Conservation (phyloP, 2,329 filamentous ascomycete species). For the Mariannaea sp. region DNA sequence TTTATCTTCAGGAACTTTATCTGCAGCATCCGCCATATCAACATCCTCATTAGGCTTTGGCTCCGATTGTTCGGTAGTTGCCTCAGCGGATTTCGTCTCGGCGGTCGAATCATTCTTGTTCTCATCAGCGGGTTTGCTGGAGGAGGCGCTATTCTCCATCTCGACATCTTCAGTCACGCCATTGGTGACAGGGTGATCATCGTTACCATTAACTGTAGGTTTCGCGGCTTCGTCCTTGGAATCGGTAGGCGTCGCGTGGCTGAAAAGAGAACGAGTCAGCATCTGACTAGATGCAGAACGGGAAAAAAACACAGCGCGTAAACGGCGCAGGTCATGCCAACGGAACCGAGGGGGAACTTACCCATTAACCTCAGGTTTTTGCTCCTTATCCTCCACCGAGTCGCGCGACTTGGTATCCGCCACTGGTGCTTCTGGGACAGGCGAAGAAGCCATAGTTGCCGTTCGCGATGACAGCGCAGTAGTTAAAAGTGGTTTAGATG, state of each 20-base stretch:
- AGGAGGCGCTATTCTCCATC: constrained; percentile 25
- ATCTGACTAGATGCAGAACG: constrained; percentile 10
- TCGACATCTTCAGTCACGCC: constrained; percentile 34
- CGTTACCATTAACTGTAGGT: constrained; percentile 35
- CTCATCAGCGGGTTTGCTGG: constrained; percentile 21
- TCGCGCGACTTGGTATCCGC: constrained; percentile 54
- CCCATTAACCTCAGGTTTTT: constrained; percentile 45
- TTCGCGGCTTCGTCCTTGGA: constrained; percentile 30
- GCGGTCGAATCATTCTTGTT: constrained; percentile 18
- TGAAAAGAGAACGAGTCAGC: constrained; percentile 36
- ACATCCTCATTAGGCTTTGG: constrained; percentile 29
- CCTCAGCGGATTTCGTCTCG: constrained; percentile 17
- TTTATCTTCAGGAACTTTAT: constrained; percentile 1
- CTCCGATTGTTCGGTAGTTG: constrained; percentile 19
- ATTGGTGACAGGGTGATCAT: constrained; percentile 28
- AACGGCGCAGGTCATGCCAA: constrained; percentile 18
- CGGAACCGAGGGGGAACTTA: constrained; percentile 37
- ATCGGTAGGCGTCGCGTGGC: constrained; percentile 36
- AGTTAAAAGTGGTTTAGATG: constrained; percentile 36
- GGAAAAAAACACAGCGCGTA: constrained; percentile 16
- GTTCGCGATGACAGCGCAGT: constrained; percentile 46
- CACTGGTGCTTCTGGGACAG: constrained; percentile 47
- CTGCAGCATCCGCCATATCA: constrained; percentile 33
- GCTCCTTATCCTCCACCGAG: constrained; percentile 36
- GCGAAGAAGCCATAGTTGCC: constrained; percentile 61